Base-by-base conservation (phyloP, 169 alveolate species). In the Blepharisma undulans region DNA sequence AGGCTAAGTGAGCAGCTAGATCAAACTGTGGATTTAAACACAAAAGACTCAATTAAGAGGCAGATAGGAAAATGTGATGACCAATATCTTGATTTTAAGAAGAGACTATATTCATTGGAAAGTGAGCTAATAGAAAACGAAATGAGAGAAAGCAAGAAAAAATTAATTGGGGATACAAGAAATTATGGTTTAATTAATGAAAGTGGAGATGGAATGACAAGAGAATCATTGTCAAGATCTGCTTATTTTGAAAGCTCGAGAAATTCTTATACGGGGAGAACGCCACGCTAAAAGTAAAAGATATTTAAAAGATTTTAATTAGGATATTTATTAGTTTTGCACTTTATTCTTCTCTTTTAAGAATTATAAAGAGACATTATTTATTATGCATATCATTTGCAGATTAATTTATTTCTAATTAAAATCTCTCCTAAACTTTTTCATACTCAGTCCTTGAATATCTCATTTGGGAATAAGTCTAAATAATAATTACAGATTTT, bases 231-330 rank as follows among this genome's bases (percentile, higher is more conserved):
- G 66, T 48, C 66, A 48, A 48, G 66, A 48, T 48, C 66, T 10
- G 66, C 66, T 48, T 48, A 48, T 48, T 48, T 3, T 48, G 66
- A 48, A 48, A 48, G 66, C 66, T 18, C 66, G 14, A 48, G 66
- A 48, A 48, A 48, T 5, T 48, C 66, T 48, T 48, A 48, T 48
- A 5, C 14, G 66, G 66, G 66, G 66, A 48, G 66, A 48, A 48
- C 2, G 2, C 3, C 66, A 48, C 66, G 66, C 66, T 5, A 48
- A 48, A 10, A 48, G 66, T 48, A 10, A 48, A 48, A 48, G 10
- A 48, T 48, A 48, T 94, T 97, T 79, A 96, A 93, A 32, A 96
- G 92, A 48, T 48, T 48, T 48, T 10, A 48, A 48, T 10, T 48
- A 48, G 66, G 8, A 36, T 5, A 36, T 36, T 36, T 36, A 8